Percentiles rank a stretch among this genome's conserved stretches.
phyloP scores from a whole-genome alignment of 257 asterid genomes.

The Knoxia roxburghii region DNA sequence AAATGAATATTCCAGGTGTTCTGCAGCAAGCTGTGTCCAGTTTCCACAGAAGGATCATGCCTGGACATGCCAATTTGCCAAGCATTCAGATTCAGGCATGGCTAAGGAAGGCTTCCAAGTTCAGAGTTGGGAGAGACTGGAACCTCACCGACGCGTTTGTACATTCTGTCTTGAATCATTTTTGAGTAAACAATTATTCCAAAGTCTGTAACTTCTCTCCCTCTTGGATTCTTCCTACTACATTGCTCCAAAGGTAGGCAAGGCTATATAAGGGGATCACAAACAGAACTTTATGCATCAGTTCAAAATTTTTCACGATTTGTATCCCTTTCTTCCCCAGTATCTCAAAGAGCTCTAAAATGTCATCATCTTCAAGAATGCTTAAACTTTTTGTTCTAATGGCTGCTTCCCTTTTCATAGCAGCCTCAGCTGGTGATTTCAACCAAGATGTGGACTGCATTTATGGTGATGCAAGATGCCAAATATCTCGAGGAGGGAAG shows the following conservation, averaged over 20 bases:
- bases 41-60: not conserved
- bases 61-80: not conserved
- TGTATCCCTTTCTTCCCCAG: too few species aligned
- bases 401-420: slow-evolving; percentile 31
- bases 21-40: slow-evolving; percentile 2
- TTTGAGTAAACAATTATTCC: not conserved
- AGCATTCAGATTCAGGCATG: not conserved
- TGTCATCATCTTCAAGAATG: slow-evolving; percentile 10
- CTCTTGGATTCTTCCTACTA: slow-evolving; percentile 5
- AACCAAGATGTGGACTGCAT: slow-evolving; percentile 29
- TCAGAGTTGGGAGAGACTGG: not conserved
- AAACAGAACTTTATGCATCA: not conserved
- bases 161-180: slow-evolving; percentile 7
- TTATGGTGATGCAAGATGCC: slow-evolving; percentile 49
- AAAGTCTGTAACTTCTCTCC: not conserved
- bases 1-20: too few species aligned
- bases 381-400: slow-evolving; percentile 13
- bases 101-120: not conserved
- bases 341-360: not conserved
- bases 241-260: not conserved
- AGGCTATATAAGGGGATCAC: not conserved
- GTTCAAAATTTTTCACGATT: not conserved
- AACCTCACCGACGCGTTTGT: not conserved
- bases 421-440: slow-evolving; percentile 54
- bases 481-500: slow-evolving; percentile 37